phyloP scores from a whole-genome alignment of 805 yeast genomes.

The Schwanniomyces occidentalis region DNA sequence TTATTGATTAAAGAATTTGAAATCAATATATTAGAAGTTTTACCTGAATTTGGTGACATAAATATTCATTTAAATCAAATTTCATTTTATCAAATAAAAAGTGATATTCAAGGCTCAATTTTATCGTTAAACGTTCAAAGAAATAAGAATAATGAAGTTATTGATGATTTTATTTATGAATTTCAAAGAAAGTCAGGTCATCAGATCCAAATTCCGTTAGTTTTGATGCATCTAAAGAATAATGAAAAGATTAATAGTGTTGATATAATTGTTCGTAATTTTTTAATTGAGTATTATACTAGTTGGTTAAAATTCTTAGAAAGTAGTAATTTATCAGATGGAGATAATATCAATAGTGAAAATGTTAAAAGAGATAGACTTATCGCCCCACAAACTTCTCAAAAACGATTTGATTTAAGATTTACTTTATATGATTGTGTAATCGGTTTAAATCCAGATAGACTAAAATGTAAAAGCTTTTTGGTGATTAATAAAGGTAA shows the following conservation, averaged over 20 bases:
- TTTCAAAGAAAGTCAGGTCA: constrained; percentile 13
- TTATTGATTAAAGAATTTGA: constrained; percentile 18
- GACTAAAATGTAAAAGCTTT: constrained; percentile 54
- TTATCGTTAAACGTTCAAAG: constrained; percentile 17
- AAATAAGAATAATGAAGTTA: constrained; percentile 5
- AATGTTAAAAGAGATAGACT: constrained; percentile 7
- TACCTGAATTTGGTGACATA: constrained; percentile 28
- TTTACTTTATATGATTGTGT: constrained; percentile 51
- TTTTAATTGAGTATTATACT: constrained; percentile 58
- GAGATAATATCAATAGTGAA: constrained; percentile 4
- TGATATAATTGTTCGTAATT: constrained; percentile 48
- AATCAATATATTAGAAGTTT: constrained; percentile 16
- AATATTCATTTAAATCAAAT: constrained; percentile 13
- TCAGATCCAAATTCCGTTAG: constrained; percentile 19
- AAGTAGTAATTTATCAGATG: constrained; percentile 3
- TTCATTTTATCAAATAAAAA: constrained; percentile 18
- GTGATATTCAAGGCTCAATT: constrained; percentile 25
- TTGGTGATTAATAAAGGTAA: constrained; percentile 55
- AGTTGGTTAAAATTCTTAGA: constrained; percentile 48
- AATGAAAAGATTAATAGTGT: constrained; percentile 31
- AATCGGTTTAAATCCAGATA: constrained; percentile 63
- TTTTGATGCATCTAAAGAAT: constrained; percentile 19
- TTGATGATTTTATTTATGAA: constrained; percentile 22
- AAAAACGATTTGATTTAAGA: constrained; percentile 25
- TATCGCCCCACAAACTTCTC: constrained; percentile 2